phyloP scores from a whole-genome alignment of 1,284 basidiomycete species.

The Chondrostereum purpureum region DNA sequence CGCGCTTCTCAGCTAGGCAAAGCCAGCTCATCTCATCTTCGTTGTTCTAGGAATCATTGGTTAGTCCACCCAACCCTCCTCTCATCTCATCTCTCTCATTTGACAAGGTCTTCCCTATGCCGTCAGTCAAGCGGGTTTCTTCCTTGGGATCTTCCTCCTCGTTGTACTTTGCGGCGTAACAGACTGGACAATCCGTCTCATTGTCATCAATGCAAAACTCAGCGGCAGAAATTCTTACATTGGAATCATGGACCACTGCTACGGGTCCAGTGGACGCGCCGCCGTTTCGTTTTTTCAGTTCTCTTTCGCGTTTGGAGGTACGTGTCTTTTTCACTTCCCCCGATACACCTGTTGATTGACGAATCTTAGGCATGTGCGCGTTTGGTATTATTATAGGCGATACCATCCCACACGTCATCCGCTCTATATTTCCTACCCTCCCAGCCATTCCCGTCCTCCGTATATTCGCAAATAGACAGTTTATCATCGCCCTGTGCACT shows the following conservation, averaged over 20 bases:
- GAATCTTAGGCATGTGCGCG: constrained; percentile 78
- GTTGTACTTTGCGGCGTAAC: constrained; percentile 79
- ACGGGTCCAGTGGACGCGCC: constrained; percentile 81
- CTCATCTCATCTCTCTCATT: constrained; percentile 3
- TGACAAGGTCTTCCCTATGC: constrained; percentile 82
- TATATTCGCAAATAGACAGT: constrained; percentile 80
- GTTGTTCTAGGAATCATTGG: constrained; percentile 70
- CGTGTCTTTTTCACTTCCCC: constrained; percentile 20
- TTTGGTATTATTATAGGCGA: constrained; percentile 96
- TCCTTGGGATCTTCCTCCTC: constrained; percentile 80
- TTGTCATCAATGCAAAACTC: constrained; percentile 93
- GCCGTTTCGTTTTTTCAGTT: constrained; percentile 98
- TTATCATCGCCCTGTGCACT: constrained; percentile 84
- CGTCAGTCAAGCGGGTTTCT: constrained; percentile 86
- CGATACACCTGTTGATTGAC: too few species aligned
- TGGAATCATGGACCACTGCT: constrained; percentile 94
- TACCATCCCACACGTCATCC: constrained; percentile 93
- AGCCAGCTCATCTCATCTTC: constrained; percentile 11
- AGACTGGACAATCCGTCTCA: constrained; percentile 97
- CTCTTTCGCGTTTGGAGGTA: constrained; percentile 93
- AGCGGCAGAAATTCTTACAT: constrained; percentile 92
- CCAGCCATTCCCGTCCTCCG: constrained; percentile 62
- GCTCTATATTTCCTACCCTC: constrained; percentile 79
- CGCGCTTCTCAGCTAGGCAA: constrained; percentile 12
- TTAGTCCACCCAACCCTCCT: constrained; percentile 28